These are phyloP conservation scores for Pseudomassariella vexata DNA, from an alignment of 2,329 filamentous ascomycete species.

Conservation along the genomic window DNA sequence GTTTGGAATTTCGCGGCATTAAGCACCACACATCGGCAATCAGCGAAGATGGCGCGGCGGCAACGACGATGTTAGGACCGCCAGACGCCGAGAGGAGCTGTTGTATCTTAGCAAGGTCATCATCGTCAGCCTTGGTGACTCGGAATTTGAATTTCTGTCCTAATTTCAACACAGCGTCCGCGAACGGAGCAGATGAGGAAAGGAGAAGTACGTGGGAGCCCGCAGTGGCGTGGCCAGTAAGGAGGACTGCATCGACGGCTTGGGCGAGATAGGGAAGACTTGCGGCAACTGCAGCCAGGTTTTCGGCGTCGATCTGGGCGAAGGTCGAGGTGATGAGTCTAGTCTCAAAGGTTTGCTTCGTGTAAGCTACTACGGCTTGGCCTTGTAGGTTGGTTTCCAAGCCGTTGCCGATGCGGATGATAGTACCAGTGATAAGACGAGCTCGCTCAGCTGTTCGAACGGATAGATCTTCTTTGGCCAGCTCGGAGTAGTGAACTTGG, in stretches of 20 bases:
- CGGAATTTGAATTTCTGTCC: slow-evolving; percentile 4
- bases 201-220: not conserved
- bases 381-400: slow-evolving; percentile 1
- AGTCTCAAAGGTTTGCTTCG: slow-evolving; percentile 1
- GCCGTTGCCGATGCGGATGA: slow-evolving; percentile 3
- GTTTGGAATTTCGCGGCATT: slow-evolving; percentile 1
- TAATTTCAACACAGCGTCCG: not conserved
- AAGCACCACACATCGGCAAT: slow-evolving; percentile 1
- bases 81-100: not conserved
- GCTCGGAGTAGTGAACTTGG: slow-evolving; percentile 1
- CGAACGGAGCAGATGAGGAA: not conserved
- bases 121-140: slow-evolving; percentile 1
- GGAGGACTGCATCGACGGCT: slow-evolving; percentile 1
- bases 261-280: not conserved
- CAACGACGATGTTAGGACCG: not conserved
- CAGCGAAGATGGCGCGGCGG: not conserved
- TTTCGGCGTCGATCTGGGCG: not conserved
- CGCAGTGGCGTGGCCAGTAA: not conserved
- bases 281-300: not conserved
- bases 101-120: not conserved
- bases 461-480: slow-evolving; percentile 1
- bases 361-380: slow-evolving; percentile 1
- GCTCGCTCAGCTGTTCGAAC: not conserved
- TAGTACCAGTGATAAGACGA: slow-evolving; percentile 2
- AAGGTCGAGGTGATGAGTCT: slow-evolving; percentile 2